A percentile compares a stretch with the other conserved stretches of the same genome.
Conservation (phyloP, 257 asterid species). For the Mentha longifolia region DNA sequence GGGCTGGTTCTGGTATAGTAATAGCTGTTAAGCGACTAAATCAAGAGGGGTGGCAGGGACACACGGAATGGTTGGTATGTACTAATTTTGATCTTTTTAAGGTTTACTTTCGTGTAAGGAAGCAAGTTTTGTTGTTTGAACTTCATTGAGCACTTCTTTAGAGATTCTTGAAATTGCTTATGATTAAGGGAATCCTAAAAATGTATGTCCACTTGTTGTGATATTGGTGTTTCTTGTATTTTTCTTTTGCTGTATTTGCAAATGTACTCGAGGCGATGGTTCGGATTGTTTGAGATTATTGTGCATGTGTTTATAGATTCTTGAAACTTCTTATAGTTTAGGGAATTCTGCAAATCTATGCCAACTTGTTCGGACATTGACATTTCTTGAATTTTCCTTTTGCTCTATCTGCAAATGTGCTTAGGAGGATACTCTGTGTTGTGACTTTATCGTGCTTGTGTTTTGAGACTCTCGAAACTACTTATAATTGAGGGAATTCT, state of each 20-base stretch:
- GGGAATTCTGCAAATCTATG: too few relatives aligned
- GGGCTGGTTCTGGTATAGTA: slow-evolving; percentile 64
- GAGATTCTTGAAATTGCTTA: background rate
- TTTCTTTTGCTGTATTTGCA: background rate
- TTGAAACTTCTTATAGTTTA: too few relatives aligned
- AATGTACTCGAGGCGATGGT: too few relatives aligned
- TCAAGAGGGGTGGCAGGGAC: slow-evolving; percentile 85
- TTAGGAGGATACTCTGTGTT: too few relatives aligned
- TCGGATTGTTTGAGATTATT: too few relatives aligned
- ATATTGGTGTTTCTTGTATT: background rate
- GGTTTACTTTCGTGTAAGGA: background rate
- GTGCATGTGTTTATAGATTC: too few relatives aligned
- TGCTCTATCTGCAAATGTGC: too few relatives aligned
- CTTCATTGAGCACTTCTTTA: background rate
- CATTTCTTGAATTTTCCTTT: too few relatives aligned
- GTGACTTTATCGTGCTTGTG: background rate
- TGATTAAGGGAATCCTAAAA: background rate
- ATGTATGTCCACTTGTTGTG: background rate
- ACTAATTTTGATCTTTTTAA: background rate
- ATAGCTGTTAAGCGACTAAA: slow-evolving; percentile 81
- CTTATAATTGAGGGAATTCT: background rate
- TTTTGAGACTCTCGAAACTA: background rate
- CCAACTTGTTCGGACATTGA: too few relatives aligned
- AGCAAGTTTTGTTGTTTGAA: background rate
- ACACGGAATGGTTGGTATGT: slow-evolving; percentile 90